Conservation (phyloP, 2,329 filamentous ascomycete species). For the Ilyonectria robusta region DNA sequence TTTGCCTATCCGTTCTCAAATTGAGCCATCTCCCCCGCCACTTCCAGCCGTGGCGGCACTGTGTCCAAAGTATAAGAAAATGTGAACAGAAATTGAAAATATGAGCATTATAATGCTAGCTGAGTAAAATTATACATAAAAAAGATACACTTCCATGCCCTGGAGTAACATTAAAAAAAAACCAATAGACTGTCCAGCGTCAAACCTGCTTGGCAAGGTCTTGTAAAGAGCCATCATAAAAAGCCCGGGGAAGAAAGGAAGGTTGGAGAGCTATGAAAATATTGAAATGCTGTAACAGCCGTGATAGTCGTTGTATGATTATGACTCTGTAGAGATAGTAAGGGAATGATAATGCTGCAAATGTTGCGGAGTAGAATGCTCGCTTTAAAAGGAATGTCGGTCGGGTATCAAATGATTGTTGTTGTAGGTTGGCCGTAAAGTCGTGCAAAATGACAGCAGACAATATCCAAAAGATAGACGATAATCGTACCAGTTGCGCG, state of each 20-base stretch:
- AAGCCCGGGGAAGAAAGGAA: conserved; percentile 14
- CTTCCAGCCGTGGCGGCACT: not conserved
- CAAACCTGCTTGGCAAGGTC: conserved; percentile 15
- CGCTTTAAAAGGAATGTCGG: conserved; percentile 30
- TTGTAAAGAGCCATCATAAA: not conserved
- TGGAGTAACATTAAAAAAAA: conserved; percentile 21
- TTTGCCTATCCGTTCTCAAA: not conserved
- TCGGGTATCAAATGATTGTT: conserved; percentile 49
- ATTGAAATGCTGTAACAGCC: conserved; percentile 41
- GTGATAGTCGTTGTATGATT: conserved; percentile 35
- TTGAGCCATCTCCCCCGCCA: not conserved
- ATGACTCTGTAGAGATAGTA: conserved; percentile 20
- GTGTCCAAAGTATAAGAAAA: not conserved
- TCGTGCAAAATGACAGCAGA: conserved; percentile 35
- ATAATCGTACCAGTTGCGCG: conserved; percentile 15
- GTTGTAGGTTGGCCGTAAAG: conserved; percentile 45
- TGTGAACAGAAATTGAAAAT: not conserved
- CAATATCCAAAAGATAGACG: conserved; percentile 13
- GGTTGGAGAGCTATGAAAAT: conserved; percentile 13
- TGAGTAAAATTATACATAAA: conserved; percentile 20
- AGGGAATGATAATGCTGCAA: conserved; percentile 26
- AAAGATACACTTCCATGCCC: conserved; percentile 17
- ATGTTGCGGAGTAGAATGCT: conserved; percentile 13
- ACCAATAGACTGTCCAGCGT: conserved; percentile 6
- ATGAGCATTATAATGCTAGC: conserved; percentile 1